Evolutionary conservation across 352 stramenopile species (phyloP).

Genomic region (Phytopythium chamaehyphon): DNA sequence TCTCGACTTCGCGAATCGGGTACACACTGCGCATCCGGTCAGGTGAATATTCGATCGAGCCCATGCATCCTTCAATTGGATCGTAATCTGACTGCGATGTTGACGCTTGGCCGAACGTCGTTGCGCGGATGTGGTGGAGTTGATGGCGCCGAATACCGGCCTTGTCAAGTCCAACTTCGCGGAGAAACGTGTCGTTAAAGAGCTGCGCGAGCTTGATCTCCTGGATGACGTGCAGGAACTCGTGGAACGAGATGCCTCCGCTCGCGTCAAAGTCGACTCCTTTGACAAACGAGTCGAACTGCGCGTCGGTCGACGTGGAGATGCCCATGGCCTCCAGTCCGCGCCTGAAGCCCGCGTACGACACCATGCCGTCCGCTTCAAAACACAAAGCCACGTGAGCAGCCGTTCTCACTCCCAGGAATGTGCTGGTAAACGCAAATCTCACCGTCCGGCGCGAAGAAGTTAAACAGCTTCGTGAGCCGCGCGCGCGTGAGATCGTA

Average conservation of each 20-base stretch:
- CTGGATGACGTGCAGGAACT: conserved; percentile 86
- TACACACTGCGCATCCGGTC: conserved; percentile 74
- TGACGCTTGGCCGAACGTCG: background rate
- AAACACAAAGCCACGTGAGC: background rate
- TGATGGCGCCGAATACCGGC: conserved; percentile 4
- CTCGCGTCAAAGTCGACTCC: conserved; percentile 82
- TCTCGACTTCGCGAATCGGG: conserved; percentile 61
- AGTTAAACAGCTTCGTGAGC: conserved; percentile 61
- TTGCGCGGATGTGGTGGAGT: background rate
- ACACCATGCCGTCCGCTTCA: conserved; percentile 52
- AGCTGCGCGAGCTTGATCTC: conserved; percentile 88
- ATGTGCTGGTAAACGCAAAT: background rate
- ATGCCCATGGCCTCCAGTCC: conserved; percentile 79
- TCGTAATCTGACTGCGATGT: conserved; percentile 1
- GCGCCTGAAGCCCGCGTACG: conserved; percentile 69
- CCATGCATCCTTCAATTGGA: conserved; percentile 23
- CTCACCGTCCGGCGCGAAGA: conserved; percentile 58
- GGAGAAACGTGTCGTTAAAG: conserved; percentile 61
- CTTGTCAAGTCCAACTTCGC: conserved; percentile 23
- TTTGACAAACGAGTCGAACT: conserved; percentile 67
- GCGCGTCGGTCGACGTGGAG: conserved; percentile 46
- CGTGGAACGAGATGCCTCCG: conserved; percentile 78
- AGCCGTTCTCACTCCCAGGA: background rate
- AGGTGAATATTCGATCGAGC: conserved; percentile 77
- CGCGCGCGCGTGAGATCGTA: conserved; percentile 80